These are phyloP conservation scores for Neonectria punicea DNA, from an alignment of 2,329 filamentous ascomycete genomes.

Conservation along the genomic window DNA sequence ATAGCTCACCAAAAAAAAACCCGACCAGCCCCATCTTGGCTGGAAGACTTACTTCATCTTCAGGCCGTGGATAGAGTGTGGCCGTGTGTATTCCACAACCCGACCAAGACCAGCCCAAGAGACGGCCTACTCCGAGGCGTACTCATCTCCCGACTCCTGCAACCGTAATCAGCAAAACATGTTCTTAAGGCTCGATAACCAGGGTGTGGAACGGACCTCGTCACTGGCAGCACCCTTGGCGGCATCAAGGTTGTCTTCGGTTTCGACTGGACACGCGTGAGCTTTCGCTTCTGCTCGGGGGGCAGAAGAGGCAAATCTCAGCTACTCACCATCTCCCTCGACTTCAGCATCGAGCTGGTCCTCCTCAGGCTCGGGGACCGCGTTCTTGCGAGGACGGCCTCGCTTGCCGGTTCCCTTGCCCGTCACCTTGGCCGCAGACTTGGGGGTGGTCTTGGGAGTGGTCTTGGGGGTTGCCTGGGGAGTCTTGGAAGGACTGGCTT, in stretches of 20 bases:
- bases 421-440: conserved; percentile 14
- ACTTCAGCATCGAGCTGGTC: conserved; percentile 27
- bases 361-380: conserved; percentile 5
- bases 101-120: too few relatives aligned
- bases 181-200: conserved; percentile 34
- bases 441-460: conserved; percentile 34
- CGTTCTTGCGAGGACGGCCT: conserved; percentile 48
- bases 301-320: neutral
- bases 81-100: neutral
- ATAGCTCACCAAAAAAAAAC: conserved; percentile 1
- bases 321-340: conserved; percentile 22
- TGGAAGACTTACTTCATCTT: neutral
- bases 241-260: conserved; percentile 34
- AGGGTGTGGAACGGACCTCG: conserved; percentile 43
- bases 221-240: conserved; percentile 31
- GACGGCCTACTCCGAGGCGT: conserved; percentile 23
- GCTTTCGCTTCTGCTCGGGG: conserved; percentile 9
- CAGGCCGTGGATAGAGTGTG: neutral
- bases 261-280: conserved; percentile 25
- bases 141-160: conserved; percentile 37
- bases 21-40: neutral
- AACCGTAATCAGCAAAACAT: conserved; percentile 42
- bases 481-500: conserved; percentile 25
- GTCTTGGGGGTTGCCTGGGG: conserved; percentile 23
- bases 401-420: conserved; percentile 27